Percentiles rank a stretch among this genome's conserved stretches.
Conservation (phyloP, 805 yeast species). For the Cyberlindnera veronae region DNA sequence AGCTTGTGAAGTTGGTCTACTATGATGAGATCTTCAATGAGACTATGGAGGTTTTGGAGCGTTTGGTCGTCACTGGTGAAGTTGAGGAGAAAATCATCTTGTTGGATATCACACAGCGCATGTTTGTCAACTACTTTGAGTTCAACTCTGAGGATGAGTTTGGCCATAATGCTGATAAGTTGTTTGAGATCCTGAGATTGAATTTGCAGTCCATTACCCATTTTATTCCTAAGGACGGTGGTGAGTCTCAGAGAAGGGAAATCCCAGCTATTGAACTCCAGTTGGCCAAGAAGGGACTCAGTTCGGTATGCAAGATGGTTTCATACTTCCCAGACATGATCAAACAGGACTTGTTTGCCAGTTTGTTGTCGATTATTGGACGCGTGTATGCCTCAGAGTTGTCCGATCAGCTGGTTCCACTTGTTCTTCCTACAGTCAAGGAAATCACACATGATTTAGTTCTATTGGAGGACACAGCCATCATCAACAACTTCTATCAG, state of each 20-base stretch:
- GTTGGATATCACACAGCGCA: constrained; percentile 53
- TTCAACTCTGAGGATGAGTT: constrained; percentile 38
- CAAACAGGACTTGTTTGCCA: constrained; percentile 65
- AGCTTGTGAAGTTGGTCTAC: constrained; percentile 57
- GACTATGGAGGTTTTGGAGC: constrained; percentile 68
- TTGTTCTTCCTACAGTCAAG: constrained; percentile 49
- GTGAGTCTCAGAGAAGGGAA: constrained; percentile 27
- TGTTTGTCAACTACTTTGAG: constrained; percentile 46
- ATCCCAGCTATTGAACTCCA: constrained; percentile 31
- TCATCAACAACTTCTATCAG: constrained; percentile 36
- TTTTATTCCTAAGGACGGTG: constrained; percentile 51
- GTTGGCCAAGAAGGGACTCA: constrained; percentile 46
- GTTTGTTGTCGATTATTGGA: constrained; percentile 53
- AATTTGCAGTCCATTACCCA: constrained; percentile 59
- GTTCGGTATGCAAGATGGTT: constrained; percentile 58
- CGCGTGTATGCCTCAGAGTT: constrained; percentile 29
- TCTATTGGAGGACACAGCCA: constrained; percentile 26
- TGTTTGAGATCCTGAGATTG: constrained; percentile 77
- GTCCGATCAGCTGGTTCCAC: constrained; percentile 44
- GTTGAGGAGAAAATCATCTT: constrained; percentile 44
- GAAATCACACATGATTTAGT: constrained; percentile 37
- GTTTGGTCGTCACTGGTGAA: constrained; percentile 56
- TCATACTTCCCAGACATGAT: constrained; percentile 64
- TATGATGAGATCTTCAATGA: constrained; percentile 71
- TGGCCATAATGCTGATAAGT: constrained; percentile 62